These are phyloP conservation scores for Penicillium sp. DNA, from an alignment of 2,329 filamentous ascomycete species.

Conservation along the genomic window DNA sequence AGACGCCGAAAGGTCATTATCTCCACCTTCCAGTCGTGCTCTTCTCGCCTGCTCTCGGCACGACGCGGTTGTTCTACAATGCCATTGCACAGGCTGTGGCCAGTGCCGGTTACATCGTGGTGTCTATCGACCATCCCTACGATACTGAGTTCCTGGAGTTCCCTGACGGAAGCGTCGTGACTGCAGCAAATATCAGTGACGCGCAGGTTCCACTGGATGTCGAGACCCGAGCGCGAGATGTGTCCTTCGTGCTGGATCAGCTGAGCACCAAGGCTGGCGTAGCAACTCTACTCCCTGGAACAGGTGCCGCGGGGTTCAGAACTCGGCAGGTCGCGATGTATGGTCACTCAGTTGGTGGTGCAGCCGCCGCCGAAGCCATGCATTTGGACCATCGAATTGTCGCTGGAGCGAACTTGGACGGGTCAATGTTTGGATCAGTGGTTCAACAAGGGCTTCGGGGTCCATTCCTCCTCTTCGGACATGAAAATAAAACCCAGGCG, in stretches of 20 bases:
- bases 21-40: constrained; percentile 30
- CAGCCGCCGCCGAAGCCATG: constrained; percentile 20
- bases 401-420: constrained; percentile 23
- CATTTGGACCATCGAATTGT: constrained; percentile 18
- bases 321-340: constrained; percentile 12
- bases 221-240: constrained; percentile 13
- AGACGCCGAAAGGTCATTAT: neutral
- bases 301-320: neutral
- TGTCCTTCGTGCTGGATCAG: constrained; percentile 20
- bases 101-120: constrained; percentile 36
- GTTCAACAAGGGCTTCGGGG: constrained; percentile 5
- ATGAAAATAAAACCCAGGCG: constrained; percentile 17
- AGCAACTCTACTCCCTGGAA: constrained; percentile 3
- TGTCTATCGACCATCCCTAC: constrained; percentile 40
- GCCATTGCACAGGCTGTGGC: constrained; percentile 33
- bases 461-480: constrained; percentile 19
- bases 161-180: constrained; percentile 25
- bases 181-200: constrained; percentile 11
- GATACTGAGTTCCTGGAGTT: constrained; percentile 38
- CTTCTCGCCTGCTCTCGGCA: constrained; percentile 35
- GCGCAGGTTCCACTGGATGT: constrained; percentile 6
- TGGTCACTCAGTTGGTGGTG: constrained; percentile 27
- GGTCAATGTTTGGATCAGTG: constrained; percentile 18
- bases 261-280: constrained; percentile 8
- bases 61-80: constrained; percentile 33